Percentiles rank a stretch among this genome's conserved stretches.
Conservation (phyloP, 2,329 filamentous ascomycete species). For the Sordariomycetes sp. region DNA sequence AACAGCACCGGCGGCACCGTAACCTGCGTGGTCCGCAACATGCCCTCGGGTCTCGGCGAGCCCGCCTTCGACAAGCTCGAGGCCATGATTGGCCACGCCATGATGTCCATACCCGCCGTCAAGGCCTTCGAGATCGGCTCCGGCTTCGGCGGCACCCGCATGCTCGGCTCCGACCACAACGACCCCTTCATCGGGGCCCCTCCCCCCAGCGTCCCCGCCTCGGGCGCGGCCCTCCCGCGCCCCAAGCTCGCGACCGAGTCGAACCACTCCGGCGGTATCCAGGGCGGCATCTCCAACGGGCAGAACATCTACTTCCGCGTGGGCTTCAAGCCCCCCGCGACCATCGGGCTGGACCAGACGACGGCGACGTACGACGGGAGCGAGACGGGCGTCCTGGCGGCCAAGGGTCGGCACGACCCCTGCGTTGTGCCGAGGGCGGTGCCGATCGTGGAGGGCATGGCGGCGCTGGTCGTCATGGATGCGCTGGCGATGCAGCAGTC, state of each 20-base stretch:
- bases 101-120: slow-evolving; percentile 87
- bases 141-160: slow-evolving; percentile 75
- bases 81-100: slow-evolving; percentile 80
- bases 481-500: slow-evolving; percentile 72
- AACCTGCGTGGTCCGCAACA: slow-evolving; percentile 82
- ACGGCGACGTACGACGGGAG: slow-evolving; percentile 69
- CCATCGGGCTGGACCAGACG: slow-evolving; percentile 77
- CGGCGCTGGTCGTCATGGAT: slow-evolving; percentile 76
- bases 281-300: slow-evolving; percentile 91
- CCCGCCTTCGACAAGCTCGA: slow-evolving; percentile 94
- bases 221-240: slow-evolving; percentile 28
- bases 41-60: slow-evolving; percentile 77
- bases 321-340: slow-evolving; percentile 89
- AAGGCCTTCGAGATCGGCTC: slow-evolving; percentile 96
- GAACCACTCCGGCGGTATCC: slow-evolving; percentile 89
- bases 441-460: slow-evolving; percentile 85
- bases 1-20: slow-evolving; percentile 94
- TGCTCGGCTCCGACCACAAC: slow-evolving; percentile 85
- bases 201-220: slow-evolving; percentile 19
- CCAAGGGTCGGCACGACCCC: slow-evolving; percentile 89
- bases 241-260: slow-evolving; percentile 66
- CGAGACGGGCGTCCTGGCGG: slow-evolving; percentile 61
- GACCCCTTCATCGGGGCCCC: slow-evolving; percentile 55
- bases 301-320: slow-evolving; percentile 89
- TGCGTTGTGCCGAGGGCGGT: slow-evolving; percentile 83